These are phyloP conservation scores for Arthrobotrys sinensis DNA, from an alignment of 2,329 filamentous ascomycete species.

Conservation along the genomic window DNA sequence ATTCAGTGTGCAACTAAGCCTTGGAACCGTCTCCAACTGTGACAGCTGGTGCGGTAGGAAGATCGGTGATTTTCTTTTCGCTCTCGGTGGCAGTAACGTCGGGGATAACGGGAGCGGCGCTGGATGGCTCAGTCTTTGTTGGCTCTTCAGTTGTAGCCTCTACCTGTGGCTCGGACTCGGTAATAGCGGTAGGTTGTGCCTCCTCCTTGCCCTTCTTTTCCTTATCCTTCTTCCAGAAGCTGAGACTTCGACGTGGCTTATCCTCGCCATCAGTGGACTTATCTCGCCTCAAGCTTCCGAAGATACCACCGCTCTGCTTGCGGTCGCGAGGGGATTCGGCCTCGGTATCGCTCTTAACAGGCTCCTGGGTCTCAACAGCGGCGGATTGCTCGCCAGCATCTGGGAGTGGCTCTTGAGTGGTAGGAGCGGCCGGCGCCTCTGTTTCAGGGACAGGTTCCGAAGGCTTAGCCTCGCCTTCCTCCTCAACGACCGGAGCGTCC, in stretches of 20 bases:
- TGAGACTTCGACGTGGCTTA: constrained; percentile 35
- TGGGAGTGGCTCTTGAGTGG: constrained; percentile 26
- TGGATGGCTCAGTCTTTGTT: constrained; percentile 32
- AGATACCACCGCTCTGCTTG: constrained; percentile 38
- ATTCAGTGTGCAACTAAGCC: constrained; percentile 18
- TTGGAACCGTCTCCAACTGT: constrained; percentile 56
- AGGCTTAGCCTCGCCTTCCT: constrained; percentile 34
- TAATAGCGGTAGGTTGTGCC: constrained; percentile 37
- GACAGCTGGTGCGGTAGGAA: constrained; percentile 60
- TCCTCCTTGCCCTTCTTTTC: constrained; percentile 60
- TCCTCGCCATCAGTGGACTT: constrained; percentile 53
- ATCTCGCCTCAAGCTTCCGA: constrained; percentile 47
- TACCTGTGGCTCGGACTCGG: constrained; percentile 43
- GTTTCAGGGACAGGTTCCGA: constrained; percentile 40
- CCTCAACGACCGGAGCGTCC: constrained; percentile 45
- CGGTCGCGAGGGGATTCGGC: constrained; percentile 32
- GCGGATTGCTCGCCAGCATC: constrained; percentile 25
- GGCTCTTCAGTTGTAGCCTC: constrained; percentile 40
- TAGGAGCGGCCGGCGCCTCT: constrained; percentile 4
- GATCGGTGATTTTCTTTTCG: constrained; percentile 60
- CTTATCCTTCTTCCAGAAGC: constrained; percentile 55
- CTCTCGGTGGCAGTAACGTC: constrained; percentile 35
- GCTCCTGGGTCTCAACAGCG: constrained; percentile 33
- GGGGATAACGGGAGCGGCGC: constrained; percentile 32
- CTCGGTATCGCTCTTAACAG: constrained; percentile 34